These are phyloP conservation scores for Aegilops longissima DNA, from an alignment of 176 grass and related monocot species.

Conservation along the genomic window DNA sequence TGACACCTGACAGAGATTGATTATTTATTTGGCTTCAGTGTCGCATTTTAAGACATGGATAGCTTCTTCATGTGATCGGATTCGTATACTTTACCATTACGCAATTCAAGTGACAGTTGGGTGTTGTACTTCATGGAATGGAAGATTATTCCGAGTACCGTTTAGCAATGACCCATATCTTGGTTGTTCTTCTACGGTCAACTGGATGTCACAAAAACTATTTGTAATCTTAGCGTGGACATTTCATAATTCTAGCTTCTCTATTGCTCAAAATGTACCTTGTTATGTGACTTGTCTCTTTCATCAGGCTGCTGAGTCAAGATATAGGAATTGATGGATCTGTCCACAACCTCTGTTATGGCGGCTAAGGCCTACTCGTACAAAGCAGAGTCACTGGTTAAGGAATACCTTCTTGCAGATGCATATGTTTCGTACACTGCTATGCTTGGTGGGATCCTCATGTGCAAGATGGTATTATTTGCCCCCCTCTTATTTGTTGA, in stretches of 20 bases:
- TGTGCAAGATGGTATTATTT: constrained; percentile 88
- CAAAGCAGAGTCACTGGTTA: constrained; percentile 76
- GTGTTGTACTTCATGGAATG: constrained; percentile 29
- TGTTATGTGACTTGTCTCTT: constrained; percentile 25
- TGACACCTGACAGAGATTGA: not conserved
- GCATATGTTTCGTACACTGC: constrained; percentile 72
- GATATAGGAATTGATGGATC: constrained; percentile 37
- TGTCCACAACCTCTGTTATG: constrained; percentile 47
- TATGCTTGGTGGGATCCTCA: constrained; percentile 76
- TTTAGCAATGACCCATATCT: constrained; percentile 23
- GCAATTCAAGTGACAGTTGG: constrained; percentile 33
- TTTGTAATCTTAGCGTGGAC: not conserved
- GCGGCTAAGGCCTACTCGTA: constrained; percentile 69
- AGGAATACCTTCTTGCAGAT: constrained; percentile 89
- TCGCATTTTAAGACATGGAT: constrained; percentile 10
- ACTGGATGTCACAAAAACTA: not conserved
- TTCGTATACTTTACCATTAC: constrained; percentile 1
- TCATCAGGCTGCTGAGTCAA: constrained; percentile 25
- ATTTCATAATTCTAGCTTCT: constrained; percentile 20
- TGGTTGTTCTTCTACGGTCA: constrained; percentile 18
- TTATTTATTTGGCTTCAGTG: constrained; percentile 14
- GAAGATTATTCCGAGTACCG: constrained; percentile 18
- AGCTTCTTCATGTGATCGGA: not conserved
- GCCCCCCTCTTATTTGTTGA: constrained; percentile 16
- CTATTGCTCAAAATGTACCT: constrained; percentile 21